Evolutionary conservation across 1,284 basidiomycete genomes (phyloP).

Genomic region (Cronartium quercuum): DNA sequence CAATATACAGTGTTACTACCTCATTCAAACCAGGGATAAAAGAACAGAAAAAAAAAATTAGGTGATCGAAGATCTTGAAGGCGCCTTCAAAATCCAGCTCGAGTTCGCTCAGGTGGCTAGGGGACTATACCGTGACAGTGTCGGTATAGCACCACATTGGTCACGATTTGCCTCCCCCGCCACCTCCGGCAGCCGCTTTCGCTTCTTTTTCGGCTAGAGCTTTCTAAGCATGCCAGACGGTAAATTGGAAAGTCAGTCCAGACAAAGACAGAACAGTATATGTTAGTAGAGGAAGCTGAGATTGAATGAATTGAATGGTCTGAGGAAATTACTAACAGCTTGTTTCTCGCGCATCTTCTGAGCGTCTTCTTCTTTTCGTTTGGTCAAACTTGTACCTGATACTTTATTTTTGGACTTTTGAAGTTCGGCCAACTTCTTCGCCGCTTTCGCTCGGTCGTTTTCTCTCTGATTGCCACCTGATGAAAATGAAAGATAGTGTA

Average conservation of each 20-base stretch:
- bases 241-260: background rate
- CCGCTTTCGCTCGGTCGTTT: conserved; percentile 47
- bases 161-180: background rate
- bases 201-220: background rate
- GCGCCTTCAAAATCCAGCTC: too few species aligned
- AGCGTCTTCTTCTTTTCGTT: conserved; percentile 46
- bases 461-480: conserved; percentile 49
- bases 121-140: too few species aligned
- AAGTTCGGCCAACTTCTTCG: conserved; percentile 47
- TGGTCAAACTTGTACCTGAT: conserved; percentile 44
- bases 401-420: conserved; percentile 46
- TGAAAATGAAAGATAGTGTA: too few species aligned
- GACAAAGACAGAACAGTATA: background rate
- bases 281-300: background rate
- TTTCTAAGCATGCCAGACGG: background rate
- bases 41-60: too few species aligned
- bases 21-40: too few species aligned
- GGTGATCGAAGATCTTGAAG: too few species aligned
- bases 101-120: too few species aligned
- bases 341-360: conserved; percentile 46
- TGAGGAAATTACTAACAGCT: conserved; percentile 43
- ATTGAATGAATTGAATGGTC: background rate
- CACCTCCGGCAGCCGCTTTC: background rate
- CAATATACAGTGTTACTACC: too few species aligned
- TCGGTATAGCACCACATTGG: background rate